Percentiles rank a stretch among this genome's conserved stretches.
Conservation (phyloP, 305 asterid species). For the Fraxinus baroniana region DNA sequence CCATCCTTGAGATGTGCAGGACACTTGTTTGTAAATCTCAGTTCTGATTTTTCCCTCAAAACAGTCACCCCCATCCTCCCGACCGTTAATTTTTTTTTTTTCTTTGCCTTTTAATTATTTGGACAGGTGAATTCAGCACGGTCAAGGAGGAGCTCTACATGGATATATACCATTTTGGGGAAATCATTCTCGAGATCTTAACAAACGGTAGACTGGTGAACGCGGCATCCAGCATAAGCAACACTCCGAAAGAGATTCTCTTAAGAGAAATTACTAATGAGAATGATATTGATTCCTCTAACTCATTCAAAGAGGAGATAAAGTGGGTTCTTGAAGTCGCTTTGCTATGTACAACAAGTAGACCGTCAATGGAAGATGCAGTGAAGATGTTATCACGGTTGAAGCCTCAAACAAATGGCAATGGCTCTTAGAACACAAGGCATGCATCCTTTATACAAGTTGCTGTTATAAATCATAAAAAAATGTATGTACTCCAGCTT, state of each 20-base stretch:
- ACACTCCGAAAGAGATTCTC: slow-evolving; percentile 41
- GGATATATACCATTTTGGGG: slow-evolving; percentile 74
- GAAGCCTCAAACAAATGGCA: slow-evolving; percentile 28
- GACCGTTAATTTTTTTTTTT: not conserved
- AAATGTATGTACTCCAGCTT: slow-evolving; percentile 15
- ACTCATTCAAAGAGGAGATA: slow-evolving; percentile 44
- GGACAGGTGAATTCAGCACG: slow-evolving; percentile 48
- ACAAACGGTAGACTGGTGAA: slow-evolving; percentile 50
- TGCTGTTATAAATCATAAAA: slow-evolving; percentile 9
- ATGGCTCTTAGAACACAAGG: slow-evolving; percentile 14
- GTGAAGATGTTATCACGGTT: slow-evolving; percentile 45
- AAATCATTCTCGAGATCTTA: slow-evolving; percentile 56
- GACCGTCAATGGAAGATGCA: slow-evolving; percentile 68
- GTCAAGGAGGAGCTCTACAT: slow-evolving; percentile 53
- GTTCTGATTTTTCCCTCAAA: too few species aligned
- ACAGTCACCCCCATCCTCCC: not conserved
- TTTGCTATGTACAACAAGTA: slow-evolving; percentile 59
- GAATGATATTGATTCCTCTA: slow-evolving; percentile 36
- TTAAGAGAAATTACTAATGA: slow-evolving; percentile 45
- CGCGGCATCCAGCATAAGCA: slow-evolving; percentile 28
- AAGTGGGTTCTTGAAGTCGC: slow-evolving; percentile 59
- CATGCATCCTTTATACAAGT: not conserved
- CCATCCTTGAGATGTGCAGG: not conserved
- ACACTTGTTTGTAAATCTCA: not conserved
- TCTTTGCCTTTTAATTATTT: not conserved